Evolutionary conservation across 2,329 filamentous ascomycete species (phyloP).

Genomic region (Pseudocercospora fuligena): DNA sequence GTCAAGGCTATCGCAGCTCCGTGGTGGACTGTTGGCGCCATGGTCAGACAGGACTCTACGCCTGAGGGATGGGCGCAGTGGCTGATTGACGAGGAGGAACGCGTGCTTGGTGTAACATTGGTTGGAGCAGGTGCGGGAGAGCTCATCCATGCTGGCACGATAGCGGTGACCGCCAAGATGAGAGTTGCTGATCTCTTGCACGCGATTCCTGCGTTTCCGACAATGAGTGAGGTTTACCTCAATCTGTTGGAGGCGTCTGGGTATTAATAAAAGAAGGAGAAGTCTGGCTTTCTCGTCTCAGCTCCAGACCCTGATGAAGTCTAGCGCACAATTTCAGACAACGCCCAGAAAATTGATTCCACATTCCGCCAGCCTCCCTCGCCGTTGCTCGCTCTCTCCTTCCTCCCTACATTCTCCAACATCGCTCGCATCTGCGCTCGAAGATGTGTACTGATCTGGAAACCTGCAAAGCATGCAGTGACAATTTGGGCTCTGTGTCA

Average conservation of each 20-base stretch:
- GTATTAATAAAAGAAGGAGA: not conserved
- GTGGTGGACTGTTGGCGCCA: conserved; percentile 1
- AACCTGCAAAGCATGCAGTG: no score
- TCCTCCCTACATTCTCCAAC: no score
- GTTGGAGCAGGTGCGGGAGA: conserved; percentile 12
- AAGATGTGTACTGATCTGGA: no score
- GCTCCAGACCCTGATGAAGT: no score
- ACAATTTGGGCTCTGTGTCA: no score
- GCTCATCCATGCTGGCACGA: conserved; percentile 7
- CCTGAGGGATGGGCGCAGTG: conserved; percentile 16
- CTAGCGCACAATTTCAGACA: no score
- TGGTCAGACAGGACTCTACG: conserved; percentile 1
- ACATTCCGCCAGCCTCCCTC: no score
- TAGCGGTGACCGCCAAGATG: conserved; percentile 4
- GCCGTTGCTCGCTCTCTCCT: no score
- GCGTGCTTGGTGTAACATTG: conserved; percentile 9
- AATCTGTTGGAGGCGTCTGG: conserved; percentile 11
- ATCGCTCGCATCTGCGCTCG: no score
- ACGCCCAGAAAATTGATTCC: no score
- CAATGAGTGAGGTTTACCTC: conserved; percentile 17
- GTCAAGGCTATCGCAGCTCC: not conserved
- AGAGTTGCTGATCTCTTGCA: conserved; percentile 8
- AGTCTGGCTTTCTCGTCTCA: no score
- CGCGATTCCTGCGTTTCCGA: conserved; percentile 11
- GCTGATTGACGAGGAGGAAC: conserved; percentile 13